Percentiles rank a stretch among this genome's conserved stretches.
These are phyloP conservation scores for Nakazawaea wyomingensis DNA, from an alignment of 805 yeast genomes.

Conservation along the genomic window DNA sequence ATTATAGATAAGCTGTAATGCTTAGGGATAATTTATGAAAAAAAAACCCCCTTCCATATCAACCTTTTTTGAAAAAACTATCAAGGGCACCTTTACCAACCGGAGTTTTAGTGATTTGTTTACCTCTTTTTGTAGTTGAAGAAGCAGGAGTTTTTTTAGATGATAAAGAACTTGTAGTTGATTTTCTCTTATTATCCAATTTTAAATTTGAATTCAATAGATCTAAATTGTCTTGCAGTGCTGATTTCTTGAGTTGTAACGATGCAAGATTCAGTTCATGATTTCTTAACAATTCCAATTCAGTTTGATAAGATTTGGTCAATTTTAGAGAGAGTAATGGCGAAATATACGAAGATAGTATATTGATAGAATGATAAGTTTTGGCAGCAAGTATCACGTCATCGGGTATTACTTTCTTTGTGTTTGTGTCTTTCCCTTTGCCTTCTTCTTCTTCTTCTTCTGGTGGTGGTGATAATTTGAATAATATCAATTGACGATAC, in stretches of 20 bases:
- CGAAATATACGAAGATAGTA: conserved; percentile 41
- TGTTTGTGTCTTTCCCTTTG: neutral
- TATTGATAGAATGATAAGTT: conserved; percentile 37
- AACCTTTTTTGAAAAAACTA: conserved; percentile 50
- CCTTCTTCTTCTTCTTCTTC: conserved; percentile 1
- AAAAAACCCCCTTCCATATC: too few species aligned
- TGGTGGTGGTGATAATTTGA: conserved; percentile 20
- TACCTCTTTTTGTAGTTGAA: conserved; percentile 19
- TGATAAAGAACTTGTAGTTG: conserved; percentile 15
- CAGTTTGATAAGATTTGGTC: conserved; percentile 14
- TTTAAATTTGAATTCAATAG: conserved; percentile 25
- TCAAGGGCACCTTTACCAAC: conserved; percentile 67
- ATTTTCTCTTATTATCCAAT: conserved; percentile 17
- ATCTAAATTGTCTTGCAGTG: conserved; percentile 27
- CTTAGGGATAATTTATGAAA: too few species aligned
- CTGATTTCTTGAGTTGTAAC: conserved; percentile 17
- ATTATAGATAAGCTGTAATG: too few species aligned
- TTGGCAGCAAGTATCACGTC: conserved; percentile 32
- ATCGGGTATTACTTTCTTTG: conserved; percentile 24
- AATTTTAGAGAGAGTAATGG: conserved; percentile 24
- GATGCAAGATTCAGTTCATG: conserved; percentile 19
- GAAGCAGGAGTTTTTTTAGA: conserved; percentile 12
- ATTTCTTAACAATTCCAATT: conserved; percentile 16
- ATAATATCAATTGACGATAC: conserved; percentile 20
- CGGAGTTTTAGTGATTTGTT: conserved; percentile 38